Evolutionary conservation across 345 rosid species (phyloP).

Genomic region (Corchorus capsularis): DNA sequence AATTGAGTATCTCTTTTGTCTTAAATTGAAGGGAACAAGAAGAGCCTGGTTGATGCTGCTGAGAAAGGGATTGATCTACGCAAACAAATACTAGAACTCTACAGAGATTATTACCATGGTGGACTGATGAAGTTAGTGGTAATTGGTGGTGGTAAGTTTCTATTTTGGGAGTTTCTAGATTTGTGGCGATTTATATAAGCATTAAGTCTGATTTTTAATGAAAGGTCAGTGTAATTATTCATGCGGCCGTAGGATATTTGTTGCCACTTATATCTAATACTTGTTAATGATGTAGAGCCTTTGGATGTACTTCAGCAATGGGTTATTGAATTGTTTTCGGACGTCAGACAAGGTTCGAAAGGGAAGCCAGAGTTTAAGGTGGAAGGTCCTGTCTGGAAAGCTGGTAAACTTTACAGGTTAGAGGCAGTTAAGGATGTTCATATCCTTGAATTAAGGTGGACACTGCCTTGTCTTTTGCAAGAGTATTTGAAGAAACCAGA

Average conservation of each 20-base stretch:
- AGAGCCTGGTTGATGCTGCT: conserved; percentile 84
- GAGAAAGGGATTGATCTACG: conserved; percentile 86
- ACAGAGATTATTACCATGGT: conserved; percentile 74
- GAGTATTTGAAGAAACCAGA: conserved; percentile 91
- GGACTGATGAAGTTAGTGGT: conserved; percentile 94
- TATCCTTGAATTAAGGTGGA: conserved; percentile 84
- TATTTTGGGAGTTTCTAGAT: conserved; percentile 13
- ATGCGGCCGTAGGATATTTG: conserved; percentile 11
- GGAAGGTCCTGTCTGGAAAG: conserved; percentile 78
- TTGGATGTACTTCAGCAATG: conserved; percentile 87
- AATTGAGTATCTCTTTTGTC: conserved; percentile 20
- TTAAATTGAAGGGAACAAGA: conserved; percentile 76
- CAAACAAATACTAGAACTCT: conserved; percentile 67
- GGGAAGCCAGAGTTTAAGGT: conserved; percentile 54
- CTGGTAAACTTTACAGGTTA: conserved; percentile 76
- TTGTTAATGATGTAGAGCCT: conserved; percentile 62
- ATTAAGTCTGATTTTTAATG: not conserved
- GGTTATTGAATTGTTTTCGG: conserved; percentile 77
- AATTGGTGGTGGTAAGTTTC: conserved; percentile 87
- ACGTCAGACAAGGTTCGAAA: conserved; percentile 66
- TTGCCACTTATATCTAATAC: not conserved
- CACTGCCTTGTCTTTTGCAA: conserved; percentile 84
- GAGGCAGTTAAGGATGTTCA: conserved; percentile 92
- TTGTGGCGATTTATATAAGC: not conserved
- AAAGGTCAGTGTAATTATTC: not conserved